phyloP scores from a whole-genome alignment of 1,284 basidiomycete genomes.

The Cutaneotrichosporon arboriforme region DNA sequence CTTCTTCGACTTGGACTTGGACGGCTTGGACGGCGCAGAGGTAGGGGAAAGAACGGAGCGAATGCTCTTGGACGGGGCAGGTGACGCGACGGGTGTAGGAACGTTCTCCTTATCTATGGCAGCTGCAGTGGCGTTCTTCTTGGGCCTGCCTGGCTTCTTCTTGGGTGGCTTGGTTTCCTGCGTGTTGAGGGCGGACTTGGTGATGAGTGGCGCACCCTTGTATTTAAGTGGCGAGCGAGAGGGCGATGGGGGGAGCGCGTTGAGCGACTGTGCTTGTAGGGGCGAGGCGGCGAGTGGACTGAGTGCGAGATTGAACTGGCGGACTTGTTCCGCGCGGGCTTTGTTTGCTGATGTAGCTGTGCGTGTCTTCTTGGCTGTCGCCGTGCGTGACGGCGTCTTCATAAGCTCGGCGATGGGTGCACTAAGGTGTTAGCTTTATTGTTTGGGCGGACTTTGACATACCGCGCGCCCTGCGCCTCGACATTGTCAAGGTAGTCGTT shows the following conservation, averaged over 20 bases:
- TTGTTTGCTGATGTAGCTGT: slow-evolving; percentile 29
- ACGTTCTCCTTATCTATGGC: slow-evolving; percentile 1
- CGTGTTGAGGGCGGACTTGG: slow-evolving; percentile 8
- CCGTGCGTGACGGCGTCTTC: slow-evolving; percentile 46
- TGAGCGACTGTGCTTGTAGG: slow-evolving; percentile 29
- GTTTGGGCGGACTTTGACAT: too few species aligned
- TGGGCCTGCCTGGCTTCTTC: slow-evolving; percentile 15
- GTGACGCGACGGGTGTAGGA: too few species aligned
- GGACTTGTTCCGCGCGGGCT: slow-evolving; percentile 15
- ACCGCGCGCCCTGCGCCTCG: slow-evolving; percentile 23
- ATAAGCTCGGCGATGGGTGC: slow-evolving; percentile 43
- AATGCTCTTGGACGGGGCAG: background rate
- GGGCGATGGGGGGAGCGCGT: slow-evolving; percentile 16
- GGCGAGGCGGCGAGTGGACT: slow-evolving; percentile 37
- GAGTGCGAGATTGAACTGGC: slow-evolving; percentile 30
- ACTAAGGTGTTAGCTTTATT: slow-evolving; percentile 20
- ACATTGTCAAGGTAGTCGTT: slow-evolving; percentile 43
- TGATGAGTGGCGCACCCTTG: background rate
- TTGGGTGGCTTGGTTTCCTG: slow-evolving; percentile 8
- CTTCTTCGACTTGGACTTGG: slow-evolving; percentile 1
- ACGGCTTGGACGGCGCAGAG: slow-evolving; percentile 4
- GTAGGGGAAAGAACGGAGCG: background rate
- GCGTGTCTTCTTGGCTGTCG: slow-evolving; percentile 46
- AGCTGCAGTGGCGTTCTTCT: slow-evolving; percentile 12
- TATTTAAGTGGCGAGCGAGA: slow-evolving; percentile 11